Evolutionary conservation across 129 eudicot genomes (phyloP), one percentile per base, ranked within the genome.

Genomic region (Flaveria sonorensis): DNA sequence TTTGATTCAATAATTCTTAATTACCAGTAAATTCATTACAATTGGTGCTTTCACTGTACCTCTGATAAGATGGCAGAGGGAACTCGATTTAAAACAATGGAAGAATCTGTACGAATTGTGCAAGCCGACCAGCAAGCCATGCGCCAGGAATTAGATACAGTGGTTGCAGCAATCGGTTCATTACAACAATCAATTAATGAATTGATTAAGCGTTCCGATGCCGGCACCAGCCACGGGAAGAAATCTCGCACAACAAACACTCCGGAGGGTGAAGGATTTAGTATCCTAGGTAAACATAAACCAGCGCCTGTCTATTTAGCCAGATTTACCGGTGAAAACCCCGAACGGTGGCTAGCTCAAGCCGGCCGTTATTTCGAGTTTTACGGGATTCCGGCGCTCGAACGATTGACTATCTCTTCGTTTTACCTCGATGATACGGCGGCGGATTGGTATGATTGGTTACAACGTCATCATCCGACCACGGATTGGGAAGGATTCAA

Each of bases 401-500:
- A 60, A 9, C 36, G 36, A 2, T 24, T 60, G 39, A 60, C 67
- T 11, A 60, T 60, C 8, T 10, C 67, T 7, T 60, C 67, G 3
- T 60, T 60, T 21, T 60, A 23, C n/a, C 24, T 60, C 4, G 67
- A 60, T 60, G 67, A 60, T 3, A 6, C 40, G 4, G 67, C 40
- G 4, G 67, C 67, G 26, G 67, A 60, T 21, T 60, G 67, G 67
- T 60, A 18, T 24, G 67, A 60, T 10, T 60, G 67, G 67, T 21
- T 60, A 3, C n/a, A n/a, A n/a, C n/a, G n/a, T n/a, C n/a, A n/a
- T n/a, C n/a, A n/a, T n/a, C n/a, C n/a, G n/a, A n/a, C n/a, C n/a
- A 10, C 36, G 11, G 15, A 21, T 11, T 60, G 67, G 67, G 36
- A 23, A 1, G 16, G 39, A 3, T 60, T 60, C 8, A 3, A 24